Evolutionary conservation across 257 asterid species (phyloP), one percentile per base, ranked within the genome.

Genomic region (Fraxinus americana): DNA sequence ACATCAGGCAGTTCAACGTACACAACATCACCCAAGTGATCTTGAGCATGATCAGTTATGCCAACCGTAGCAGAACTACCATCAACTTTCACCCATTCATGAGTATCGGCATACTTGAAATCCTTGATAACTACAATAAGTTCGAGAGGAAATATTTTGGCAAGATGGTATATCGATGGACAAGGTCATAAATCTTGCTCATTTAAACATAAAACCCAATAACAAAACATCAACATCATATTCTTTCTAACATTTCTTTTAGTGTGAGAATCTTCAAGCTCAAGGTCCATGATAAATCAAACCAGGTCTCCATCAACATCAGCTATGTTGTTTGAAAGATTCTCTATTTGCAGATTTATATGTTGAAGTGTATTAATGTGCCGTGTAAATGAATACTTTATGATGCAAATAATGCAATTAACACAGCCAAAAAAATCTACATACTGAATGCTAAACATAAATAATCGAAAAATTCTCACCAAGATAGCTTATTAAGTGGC

Each of bases 11-110:
- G 84, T 68, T 91, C 98, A 21, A 90, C 97, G 38, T 89, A 95
- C n/a, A 93, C 97, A 54, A 95, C 97, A 80, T 95, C 99, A 21
- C 99, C 99, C 72, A 95, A 82, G 86, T 95, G 98, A 81, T 88
- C 93, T 71, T 93, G 99, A 66, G 98, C 99, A 81, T 93, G 98
- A 83, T 95, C 97, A 0, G 97, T 91, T 71, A 95, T 95, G 84
- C 98, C 99, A 29, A 95, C 82, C 57, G 96, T 93, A 14, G 97
- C 98, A 38, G 90, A 81, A 67, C 82, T 88, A 70, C 95, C 97
- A 2, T 90, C 94, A 79, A 95, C 85, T 88, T 92, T 93, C 76
- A 90, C 96, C 99, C 99, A 95, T 83, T 91, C 98, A 59, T 95
- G 99, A 69, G 97, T 84, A 57, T 95, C 98, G 14, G 97, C 94